Evolutionary conservation across 2,329 filamentous ascomycete species (phyloP).

Genomic region (Xylariales sp.): DNA sequence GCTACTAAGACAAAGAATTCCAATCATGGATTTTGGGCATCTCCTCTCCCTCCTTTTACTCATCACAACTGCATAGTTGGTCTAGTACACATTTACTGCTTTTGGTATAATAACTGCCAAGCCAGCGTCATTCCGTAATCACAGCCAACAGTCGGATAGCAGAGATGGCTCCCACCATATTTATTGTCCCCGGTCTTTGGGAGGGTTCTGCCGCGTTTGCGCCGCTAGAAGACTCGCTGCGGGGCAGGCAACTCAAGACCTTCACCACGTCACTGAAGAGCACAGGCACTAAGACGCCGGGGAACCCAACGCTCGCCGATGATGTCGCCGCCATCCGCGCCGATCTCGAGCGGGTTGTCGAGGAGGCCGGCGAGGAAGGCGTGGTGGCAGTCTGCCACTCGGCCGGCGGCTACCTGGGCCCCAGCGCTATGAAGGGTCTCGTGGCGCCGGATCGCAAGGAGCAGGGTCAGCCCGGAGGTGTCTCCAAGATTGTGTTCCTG

Average conservation of each 20-base stretch:
- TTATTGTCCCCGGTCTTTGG: not conserved
- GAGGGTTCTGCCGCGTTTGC: not conserved
- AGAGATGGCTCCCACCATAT: not conserved
- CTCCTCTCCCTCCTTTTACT: no score
- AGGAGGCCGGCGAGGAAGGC: not conserved
- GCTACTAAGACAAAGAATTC: no score
- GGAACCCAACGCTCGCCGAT: not conserved
- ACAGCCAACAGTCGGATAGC: no score
- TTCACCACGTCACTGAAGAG: not conserved
- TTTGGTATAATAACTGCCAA: no score
- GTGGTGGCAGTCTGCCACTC: not conserved
- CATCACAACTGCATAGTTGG: no score
- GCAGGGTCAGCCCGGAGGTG: not conserved
- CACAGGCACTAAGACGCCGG: not conserved
- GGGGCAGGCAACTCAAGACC: not conserved
- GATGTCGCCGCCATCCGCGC: not conserved
- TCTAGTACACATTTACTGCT: no score
- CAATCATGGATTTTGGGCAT: no score
- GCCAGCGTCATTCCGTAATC: no score
- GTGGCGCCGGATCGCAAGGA: not conserved
- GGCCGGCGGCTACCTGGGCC: not conserved
- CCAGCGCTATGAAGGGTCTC: not conserved
- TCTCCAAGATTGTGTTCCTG: not conserved
- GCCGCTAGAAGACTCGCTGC: not conserved
- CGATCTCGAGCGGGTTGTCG: not conserved